phyloP scores from a whole-genome alignment of 2,329 filamentous ascomycete species.

The Thielaviopsis populi region DNA sequence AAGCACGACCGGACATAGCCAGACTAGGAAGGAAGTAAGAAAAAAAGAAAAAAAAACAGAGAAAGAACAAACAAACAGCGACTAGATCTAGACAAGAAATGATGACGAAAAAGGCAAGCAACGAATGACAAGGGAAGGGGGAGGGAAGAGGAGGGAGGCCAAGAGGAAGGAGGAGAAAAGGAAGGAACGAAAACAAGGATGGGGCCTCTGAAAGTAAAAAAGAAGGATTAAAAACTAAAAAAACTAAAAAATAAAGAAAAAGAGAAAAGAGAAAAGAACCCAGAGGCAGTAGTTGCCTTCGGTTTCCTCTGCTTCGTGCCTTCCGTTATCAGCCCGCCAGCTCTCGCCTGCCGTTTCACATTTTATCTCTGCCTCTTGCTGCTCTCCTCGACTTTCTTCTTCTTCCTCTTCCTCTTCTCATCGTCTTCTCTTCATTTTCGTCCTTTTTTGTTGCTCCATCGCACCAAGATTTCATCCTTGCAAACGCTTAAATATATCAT shows the following conservation, averaged over 20 bases:
- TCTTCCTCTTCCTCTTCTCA: not conserved
- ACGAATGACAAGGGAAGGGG: not conserved
- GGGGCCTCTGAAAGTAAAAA: not conserved
- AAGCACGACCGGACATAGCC: not conserved
- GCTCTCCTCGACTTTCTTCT: not conserved
- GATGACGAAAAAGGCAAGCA: not conserved
- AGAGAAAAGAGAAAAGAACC: not conserved
- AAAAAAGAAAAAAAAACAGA: not conserved
- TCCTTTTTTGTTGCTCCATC: not conserved
- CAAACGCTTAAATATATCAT: not conserved
- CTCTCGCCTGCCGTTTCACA: conserved; percentile 7
- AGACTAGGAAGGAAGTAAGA: no score
- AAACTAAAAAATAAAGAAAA: not conserved
- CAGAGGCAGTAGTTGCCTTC: conserved; percentile 6
- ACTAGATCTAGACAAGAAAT: not conserved
- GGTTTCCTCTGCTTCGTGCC: conserved; percentile 4
- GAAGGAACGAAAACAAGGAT: not conserved
- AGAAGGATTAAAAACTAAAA: not conserved
- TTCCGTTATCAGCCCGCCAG: conserved; percentile 11
- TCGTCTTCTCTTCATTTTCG: not conserved
- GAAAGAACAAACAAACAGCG: not conserved
- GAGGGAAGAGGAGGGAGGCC: not conserved
- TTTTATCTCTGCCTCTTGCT: conserved; percentile 10
- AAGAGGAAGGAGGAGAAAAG: not conserved
- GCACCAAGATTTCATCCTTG: not conserved